These are phyloP conservation scores for Stygiomarasmius scandens DNA, from an alignment of 1,284 basidiomycete species.

Conservation along the genomic window DNA sequence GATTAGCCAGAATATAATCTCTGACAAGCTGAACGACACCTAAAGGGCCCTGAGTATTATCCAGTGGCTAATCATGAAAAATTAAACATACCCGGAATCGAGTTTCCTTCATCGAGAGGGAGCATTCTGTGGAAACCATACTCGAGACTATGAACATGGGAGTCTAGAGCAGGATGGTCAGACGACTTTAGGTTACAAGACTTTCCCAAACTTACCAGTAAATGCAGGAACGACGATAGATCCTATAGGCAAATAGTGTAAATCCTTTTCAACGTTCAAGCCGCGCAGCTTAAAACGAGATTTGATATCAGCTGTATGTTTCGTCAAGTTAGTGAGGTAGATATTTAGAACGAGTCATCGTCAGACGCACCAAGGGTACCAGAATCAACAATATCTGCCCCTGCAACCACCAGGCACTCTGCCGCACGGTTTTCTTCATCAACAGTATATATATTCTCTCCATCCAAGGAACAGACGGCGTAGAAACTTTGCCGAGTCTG, in stretches of 20 bases:
- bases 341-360: too few relatives aligned
- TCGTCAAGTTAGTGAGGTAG: too few relatives aligned
- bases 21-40: conserved; percentile 69
- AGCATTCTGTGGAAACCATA: conserved; percentile 7
- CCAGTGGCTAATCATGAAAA: too few relatives aligned
- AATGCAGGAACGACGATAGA: conserved; percentile 8
- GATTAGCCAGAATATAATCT: conserved; percentile 58
- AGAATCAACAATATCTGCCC: conserved; percentile 7
- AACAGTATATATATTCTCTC: conserved; percentile 3
- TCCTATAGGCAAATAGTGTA: background rate
- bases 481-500: background rate
- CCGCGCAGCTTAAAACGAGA: background rate
- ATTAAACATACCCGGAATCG: background rate
- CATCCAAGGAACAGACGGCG: conserved; percentile 1
- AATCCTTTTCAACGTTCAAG: background rate
- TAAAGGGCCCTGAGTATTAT: background rate
- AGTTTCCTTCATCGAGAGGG: conserved; percentile 9
- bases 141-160: conserved; percentile 10
- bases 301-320: too few relatives aligned
- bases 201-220: conserved; percentile 1
- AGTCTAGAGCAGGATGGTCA: conserved; percentile 8
- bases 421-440: background rate
- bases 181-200: too few relatives aligned
- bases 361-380: background rate
- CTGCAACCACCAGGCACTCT: conserved; percentile 3